Base-by-base conservation (phyloP, 129 eudicot species). In the Arctium minus region DNA sequence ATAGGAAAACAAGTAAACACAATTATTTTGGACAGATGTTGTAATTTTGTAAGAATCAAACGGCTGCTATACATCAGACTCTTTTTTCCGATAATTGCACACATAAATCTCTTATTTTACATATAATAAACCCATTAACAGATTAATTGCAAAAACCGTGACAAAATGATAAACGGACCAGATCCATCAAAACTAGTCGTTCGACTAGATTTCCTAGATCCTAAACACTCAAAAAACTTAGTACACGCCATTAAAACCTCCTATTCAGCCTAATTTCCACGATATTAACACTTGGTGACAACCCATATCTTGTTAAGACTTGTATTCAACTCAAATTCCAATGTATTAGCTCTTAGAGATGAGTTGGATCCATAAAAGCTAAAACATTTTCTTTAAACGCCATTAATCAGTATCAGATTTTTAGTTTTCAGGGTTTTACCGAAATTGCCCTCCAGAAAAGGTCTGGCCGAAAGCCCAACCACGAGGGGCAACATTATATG, bases 391-490 rank as follows among this genome's bases (percentile, higher is more conserved):
- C 9, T n/a, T 60, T 60, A 56, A 56, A 56, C 7, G 22, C 29
- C 27, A 17, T 1, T 60, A 60, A 60, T 50, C 18, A 3, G 64
- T 50, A 13, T 50, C n/a, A 13, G 18, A 50, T 13, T 13, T 17
- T n/a, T 60, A 18, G 9, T 5, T 53, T 53, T 3, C 0, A 53
- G 65, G 30, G 22, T 4, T 73, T 39, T 85, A 88, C 53, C 85
- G 80, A 70, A 88, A 86, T 70, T 88, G 94, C 1, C 50, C 80
- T 22, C 92, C 90, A 5, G 90, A 35, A 75, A 62, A 90, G 12
- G 92, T 90, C 78, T 90, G 92, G 0, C 94, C 90, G 8, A 90
- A 90, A 1, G 89, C 78, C 93, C 91, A 87, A 38, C 76, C 29
- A 1, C 60, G 72, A 77, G 90, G 90, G 1, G 92, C 90, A 15